A percentile compares a stretch with the other conserved stretches of the same genome.
Evolutionary conservation across 2,329 filamentous ascomycete species (phyloP).

Genomic region (Colletotrichum euphorbiae): DNA sequence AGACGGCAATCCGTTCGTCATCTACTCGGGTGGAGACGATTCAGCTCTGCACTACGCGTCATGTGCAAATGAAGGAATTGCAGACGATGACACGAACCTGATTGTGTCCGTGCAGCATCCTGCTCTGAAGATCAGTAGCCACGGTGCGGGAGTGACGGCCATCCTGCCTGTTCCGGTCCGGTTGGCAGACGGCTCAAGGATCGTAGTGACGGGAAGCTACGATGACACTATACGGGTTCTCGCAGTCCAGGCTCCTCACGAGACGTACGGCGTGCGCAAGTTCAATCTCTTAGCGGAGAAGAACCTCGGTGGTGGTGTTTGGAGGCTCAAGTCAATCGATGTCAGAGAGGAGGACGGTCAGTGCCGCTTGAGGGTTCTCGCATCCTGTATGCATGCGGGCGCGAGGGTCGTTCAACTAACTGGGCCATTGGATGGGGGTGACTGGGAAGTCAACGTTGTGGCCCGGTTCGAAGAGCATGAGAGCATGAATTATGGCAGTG

Average conservation of each 20-base stretch:
- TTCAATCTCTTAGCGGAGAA: constrained; percentile 69
- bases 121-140: constrained; percentile 51
- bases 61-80: constrained; percentile 42
- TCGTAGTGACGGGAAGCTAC: constrained; percentile 90
- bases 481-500: constrained; percentile 96
- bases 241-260: constrained; percentile 56
- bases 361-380: constrained; percentile 67
- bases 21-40: constrained; percentile 83
- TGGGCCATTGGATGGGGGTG: constrained; percentile 48
- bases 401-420: constrained; percentile 70
- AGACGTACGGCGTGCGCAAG: constrained; percentile 55
- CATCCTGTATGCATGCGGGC: constrained; percentile 95
- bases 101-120: constrained; percentile 40
- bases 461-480: constrained; percentile 84
- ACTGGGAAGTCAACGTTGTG: constrained; percentile 73
- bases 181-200: constrained; percentile 56
- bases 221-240: constrained; percentile 85
- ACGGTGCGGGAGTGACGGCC: constrained; percentile 87
- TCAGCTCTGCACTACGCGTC: constrained; percentile 65
- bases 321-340: constrained; percentile 78
- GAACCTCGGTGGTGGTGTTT: constrained; percentile 84
- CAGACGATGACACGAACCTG: constrained; percentile 22
- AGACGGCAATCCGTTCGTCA: constrained; percentile 47
- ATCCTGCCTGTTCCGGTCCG: constrained; percentile 76
- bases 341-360: constrained; percentile 43